phyloP scores from a whole-genome alignment of 768 basidiomycete species.

The Rhodotorula taiwanensis region DNA sequence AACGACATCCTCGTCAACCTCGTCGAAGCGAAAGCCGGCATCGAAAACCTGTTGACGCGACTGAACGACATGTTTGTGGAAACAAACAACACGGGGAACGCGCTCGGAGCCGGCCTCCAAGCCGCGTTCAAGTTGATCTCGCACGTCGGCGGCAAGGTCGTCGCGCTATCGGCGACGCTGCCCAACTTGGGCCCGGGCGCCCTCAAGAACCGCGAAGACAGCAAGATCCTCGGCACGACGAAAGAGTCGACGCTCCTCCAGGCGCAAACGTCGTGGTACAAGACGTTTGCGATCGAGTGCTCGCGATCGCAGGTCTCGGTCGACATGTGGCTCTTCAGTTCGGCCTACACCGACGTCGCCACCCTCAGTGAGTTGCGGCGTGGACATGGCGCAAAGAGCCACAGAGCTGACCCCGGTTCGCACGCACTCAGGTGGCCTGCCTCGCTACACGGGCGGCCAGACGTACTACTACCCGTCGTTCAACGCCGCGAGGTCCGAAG shows the following conservation, averaged over 20 bases:
- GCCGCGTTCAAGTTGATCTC: conserved; percentile 93
- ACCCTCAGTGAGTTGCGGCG: too few relatives aligned
- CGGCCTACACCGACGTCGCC: conserved; percentile 89
- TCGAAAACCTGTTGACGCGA: conserved; percentile 73
- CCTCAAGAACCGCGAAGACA: conserved; percentile 92
- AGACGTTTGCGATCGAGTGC: conserved; percentile 97
- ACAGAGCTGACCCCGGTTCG: too few relatives aligned
- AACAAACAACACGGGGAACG: conserved; percentile 85
- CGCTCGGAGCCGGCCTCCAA: conserved; percentile 87
- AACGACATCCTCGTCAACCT: conserved; percentile 93
- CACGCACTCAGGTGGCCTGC: too few relatives aligned
- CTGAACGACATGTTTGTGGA: conserved; percentile 93
- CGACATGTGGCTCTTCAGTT: conserved; percentile 97
- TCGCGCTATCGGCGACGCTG: conserved; percentile 74
- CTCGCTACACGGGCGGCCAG: conserved; percentile 95
- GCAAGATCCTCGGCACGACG: conserved; percentile 86
- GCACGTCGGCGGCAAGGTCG: conserved; percentile 88
- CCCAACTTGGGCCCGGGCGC: conserved; percentile 84
- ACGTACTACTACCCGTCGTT: conserved; percentile 98
- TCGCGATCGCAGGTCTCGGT: conserved; percentile 94
- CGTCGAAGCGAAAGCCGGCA: conserved; percentile 66
- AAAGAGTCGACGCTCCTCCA: conserved; percentile 93
- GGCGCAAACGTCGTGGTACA: conserved; percentile 92
- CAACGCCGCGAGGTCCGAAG: conserved; percentile 86
- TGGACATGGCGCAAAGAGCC: too few relatives aligned